These are phyloP conservation scores for Delitschia confertaspora DNA, from an alignment of 495 filamentous ascomycete genomes.

Conservation along the genomic window DNA sequence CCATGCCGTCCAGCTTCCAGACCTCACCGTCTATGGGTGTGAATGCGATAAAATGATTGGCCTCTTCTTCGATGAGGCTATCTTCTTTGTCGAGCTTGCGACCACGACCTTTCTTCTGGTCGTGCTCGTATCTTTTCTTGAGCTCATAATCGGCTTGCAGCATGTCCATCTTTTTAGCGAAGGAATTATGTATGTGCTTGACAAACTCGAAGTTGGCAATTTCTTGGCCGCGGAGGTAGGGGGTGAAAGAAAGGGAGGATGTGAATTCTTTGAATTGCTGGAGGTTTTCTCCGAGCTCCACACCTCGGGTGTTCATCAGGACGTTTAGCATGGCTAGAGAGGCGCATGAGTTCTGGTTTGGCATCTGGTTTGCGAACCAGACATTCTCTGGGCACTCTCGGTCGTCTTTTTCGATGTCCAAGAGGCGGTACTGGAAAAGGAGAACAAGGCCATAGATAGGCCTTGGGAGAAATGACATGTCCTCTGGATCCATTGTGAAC, in stretches of 20 bases:
- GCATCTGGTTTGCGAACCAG: constrained; percentile 93
- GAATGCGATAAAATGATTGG: constrained; percentile 84
- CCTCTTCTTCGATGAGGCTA: constrained; percentile 41
- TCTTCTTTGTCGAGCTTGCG: too few species aligned
- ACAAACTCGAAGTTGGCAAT: constrained; percentile 69
- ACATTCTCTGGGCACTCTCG: constrained; percentile 55
- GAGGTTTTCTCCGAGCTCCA: constrained; percentile 60
- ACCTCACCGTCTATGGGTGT: constrained; percentile 65
- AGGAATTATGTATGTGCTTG: constrained; percentile 76
- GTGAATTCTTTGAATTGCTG: constrained; percentile 64
- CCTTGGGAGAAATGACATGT: constrained; percentile 56
- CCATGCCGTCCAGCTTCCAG: constrained; percentile 87
- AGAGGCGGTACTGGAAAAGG: constrained; percentile 61
- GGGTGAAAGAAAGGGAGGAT: constrained; percentile 50
- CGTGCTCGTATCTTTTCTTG: constrained; percentile 9
- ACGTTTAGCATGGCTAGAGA: constrained; percentile 85
- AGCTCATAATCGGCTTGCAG: constrained; percentile 62
- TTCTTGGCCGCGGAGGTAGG: constrained; percentile 64
- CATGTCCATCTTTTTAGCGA: constrained; percentile 70
- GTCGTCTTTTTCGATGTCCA: constrained; percentile 50
- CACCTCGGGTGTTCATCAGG: constrained; percentile 60
- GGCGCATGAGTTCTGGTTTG: constrained; percentile 73
- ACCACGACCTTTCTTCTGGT: constrained; percentile 10
- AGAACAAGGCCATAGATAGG: constrained; percentile 79
- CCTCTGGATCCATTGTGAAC: constrained; percentile 61